Percentiles rank a stretch among this genome's conserved stretches.
These are phyloP conservation scores for Cercophora scortea DNA, from an alignment of 495 filamentous ascomycete genomes.

Conservation along the genomic window DNA sequence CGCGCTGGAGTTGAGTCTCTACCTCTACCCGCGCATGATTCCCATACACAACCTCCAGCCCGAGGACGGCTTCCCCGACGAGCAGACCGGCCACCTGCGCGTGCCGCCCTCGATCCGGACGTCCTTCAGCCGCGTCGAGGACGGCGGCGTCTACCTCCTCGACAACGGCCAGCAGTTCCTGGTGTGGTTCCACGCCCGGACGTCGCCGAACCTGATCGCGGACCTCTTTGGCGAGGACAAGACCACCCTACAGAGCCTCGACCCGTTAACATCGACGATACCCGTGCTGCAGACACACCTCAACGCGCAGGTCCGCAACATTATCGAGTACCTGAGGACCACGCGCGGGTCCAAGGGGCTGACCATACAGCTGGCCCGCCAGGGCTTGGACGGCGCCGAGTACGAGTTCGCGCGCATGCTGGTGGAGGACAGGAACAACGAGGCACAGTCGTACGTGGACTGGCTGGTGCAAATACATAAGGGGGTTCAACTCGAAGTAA, in stretches of 20 bases:
- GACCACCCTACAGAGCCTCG: constrained; percentile 63
- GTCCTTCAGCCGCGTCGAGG: constrained; percentile 84
- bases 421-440: constrained; percentile 93
- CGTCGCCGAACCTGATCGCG: constrained; percentile 66
- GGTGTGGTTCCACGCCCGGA: constrained; percentile 83
- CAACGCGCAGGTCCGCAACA: constrained; percentile 89
- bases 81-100: constrained; percentile 73
- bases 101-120: constrained; percentile 72
- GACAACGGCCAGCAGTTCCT: constrained; percentile 90
- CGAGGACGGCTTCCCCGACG: constrained; percentile 81
- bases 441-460: constrained; percentile 95
- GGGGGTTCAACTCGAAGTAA: constrained; percentile 80
- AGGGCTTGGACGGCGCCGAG: constrained; percentile 91
- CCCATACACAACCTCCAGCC: constrained; percentile 82
- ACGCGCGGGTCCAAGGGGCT: constrained; percentile 80
- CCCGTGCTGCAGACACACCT: constrained; percentile 85
- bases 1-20: constrained; percentile 74
- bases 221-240: constrained; percentile 84
- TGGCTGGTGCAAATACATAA: constrained; percentile 96
- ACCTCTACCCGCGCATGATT: constrained; percentile 92
- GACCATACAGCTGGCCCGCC: constrained; percentile 82
- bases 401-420: constrained; percentile 90
- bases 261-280: constrained; percentile 67
- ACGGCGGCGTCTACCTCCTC: constrained; percentile 94
- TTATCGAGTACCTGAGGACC: constrained; percentile 76